Base-by-base conservation (phyloP, 306 rosid genomes). In the Fragaria vesca region DNA sequence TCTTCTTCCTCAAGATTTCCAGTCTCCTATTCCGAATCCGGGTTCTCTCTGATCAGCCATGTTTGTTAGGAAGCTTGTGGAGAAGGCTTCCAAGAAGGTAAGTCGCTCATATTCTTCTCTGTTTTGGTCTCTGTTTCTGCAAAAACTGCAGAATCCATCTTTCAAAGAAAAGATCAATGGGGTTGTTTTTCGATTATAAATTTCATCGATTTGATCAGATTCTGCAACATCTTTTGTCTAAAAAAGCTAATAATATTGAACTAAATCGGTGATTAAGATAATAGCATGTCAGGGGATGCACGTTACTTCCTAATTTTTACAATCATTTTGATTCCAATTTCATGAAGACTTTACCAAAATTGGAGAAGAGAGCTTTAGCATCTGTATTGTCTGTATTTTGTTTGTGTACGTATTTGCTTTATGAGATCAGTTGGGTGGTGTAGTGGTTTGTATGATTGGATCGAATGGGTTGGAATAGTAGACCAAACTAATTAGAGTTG, bases 31-130 rank as follows among this genome's bases (percentile, higher is more conserved):
- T 38, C 51, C 7, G 65, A 34, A 12, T 40, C 61, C 12, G 38
- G 58, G 38, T 40, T 55, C 51, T 2, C 10, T 78, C 73, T 21
- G 40, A 18, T 30, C 18, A 0, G 16, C 60, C 58, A 94, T 94
- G 98, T 94, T 94, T 61, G 89, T 90, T 32, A 92, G 83, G 83
- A 94, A 89, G 81, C 87, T 94, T 18, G 96, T 92, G 40, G 95
- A 84, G 87, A 94, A 90, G 83, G 98, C 98, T 81, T 86, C 97
- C 55, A 90, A 86, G 85, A 94, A 89, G 96, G 98, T 88, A 47
- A 69, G 72, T 48, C 32, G 46, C 38, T 74, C 36, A 42, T 15
- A 3, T 5, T 54, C 8, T 70, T 15, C 11, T 57, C 36, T 24
- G 1, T 50, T 26, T n/a, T 30, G 61, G 32, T 60, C 15, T 63